Conservation (phyloP, 176 grass and related monocot genomes). For the Aegilops umbellulata region DNA sequence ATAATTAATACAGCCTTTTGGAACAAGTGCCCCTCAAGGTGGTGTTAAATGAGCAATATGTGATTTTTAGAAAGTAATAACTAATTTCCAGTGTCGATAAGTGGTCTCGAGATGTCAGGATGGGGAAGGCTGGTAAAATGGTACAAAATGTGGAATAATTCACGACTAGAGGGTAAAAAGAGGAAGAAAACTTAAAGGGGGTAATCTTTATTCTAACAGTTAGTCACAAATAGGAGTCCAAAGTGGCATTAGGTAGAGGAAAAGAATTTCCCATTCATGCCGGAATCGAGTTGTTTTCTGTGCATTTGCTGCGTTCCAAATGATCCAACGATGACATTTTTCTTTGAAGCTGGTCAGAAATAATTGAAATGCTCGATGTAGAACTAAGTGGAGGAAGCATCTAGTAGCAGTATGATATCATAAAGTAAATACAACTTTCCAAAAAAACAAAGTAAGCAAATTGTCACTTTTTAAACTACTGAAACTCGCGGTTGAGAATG, state of each 20-base stretch:
- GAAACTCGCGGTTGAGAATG: neutral
- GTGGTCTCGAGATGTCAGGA: neutral
- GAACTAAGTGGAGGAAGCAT: neutral
- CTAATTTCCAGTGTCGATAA: no score
- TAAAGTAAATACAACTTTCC: neutral
- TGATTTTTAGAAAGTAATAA: neutral
- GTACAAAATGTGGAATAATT: neutral
- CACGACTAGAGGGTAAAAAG: neutral
- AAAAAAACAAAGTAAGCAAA: neutral
- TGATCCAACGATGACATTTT: neutral
- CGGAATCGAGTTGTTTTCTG: neutral
- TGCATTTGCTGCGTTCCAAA: neutral
- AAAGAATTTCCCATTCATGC: neutral
- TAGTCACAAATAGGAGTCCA: neutral
- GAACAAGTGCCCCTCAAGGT: neutral
- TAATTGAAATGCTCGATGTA: neutral
- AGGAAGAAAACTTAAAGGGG: neutral
- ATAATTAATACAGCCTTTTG: neutral
- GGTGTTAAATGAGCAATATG: neutral
- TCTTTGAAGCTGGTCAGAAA: neutral
- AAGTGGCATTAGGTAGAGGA: neutral
- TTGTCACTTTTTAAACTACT: no score
- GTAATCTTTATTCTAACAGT: neutral
- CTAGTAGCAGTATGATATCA: neutral
- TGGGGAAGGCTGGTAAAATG: neutral